Percentiles rank a stretch among this genome's conserved stretches.
phyloP scores from a whole-genome alignment of 352 stramenopile genomes.

The Pythium vanterpoolii region DNA sequence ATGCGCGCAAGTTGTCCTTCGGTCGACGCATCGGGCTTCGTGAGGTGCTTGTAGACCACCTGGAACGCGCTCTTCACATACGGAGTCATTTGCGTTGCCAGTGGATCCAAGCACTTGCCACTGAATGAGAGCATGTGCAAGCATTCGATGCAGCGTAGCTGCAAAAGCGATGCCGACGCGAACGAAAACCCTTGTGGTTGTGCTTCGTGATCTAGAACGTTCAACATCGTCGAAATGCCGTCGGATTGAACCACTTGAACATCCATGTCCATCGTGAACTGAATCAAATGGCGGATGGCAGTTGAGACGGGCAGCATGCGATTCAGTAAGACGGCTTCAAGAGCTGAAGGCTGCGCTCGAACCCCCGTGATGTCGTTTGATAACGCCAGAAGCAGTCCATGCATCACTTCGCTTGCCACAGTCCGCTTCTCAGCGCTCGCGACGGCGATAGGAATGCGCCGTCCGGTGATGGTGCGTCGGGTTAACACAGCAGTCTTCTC shows the following conservation, averaged over 20 bases:
- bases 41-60: slow-evolving; percentile 81
- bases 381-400: slow-evolving; percentile 61
- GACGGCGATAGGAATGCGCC: slow-evolving; percentile 20
- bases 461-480: slow-evolving; percentile 13
- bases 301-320: slow-evolving; percentile 75
- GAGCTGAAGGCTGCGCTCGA: slow-evolving; percentile 55
- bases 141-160: slow-evolving; percentile 82
- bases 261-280: slow-evolving; percentile 84
- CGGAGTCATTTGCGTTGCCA: slow-evolving; percentile 70
- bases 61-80: slow-evolving; percentile 86
- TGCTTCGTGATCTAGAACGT: slow-evolving; percentile 78
- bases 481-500: slow-evolving; percentile 24
- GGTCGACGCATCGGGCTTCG: slow-evolving; percentile 71
- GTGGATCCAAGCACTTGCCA: slow-evolving; percentile 67
- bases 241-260: slow-evolving; percentile 76
- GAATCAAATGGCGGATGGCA: slow-evolving; percentile 75
- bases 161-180: slow-evolving; percentile 63
- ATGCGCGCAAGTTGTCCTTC: slow-evolving; percentile 78
- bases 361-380: slow-evolving; percentile 73
- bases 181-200: slow-evolving; percentile 81
- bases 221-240: slow-evolving; percentile 67
- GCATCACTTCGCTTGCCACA: slow-evolving; percentile 69
- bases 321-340: slow-evolving; percentile 69
- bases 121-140: slow-evolving; percentile 88
- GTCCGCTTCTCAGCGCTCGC: slow-evolving; percentile 40